Conservation (phyloP, 2,329 filamentous ascomycete genomes). For the Sporothrix protearum region DNA sequence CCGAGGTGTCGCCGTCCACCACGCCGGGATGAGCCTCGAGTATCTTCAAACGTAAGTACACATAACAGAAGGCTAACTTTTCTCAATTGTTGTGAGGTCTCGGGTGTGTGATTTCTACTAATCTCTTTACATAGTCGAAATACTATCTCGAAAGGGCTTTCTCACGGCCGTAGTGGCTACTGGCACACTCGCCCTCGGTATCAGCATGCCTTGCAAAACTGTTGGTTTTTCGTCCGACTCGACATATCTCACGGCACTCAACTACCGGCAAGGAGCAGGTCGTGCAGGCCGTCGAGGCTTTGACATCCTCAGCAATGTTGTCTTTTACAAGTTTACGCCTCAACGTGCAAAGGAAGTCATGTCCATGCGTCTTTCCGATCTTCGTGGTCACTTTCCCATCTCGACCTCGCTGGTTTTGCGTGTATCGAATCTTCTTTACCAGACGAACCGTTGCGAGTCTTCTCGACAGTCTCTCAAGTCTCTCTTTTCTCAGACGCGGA, state of each 20-base stretch:
- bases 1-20: slow-evolving; percentile 72
- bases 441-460: slow-evolving; percentile 60
- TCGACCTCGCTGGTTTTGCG: slow-evolving; percentile 70
- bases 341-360: slow-evolving; percentile 65
- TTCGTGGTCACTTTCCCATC: slow-evolving; percentile 74
- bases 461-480: slow-evolving; percentile 61
- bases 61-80: background rate
- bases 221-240: slow-evolving; percentile 74
- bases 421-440: slow-evolving; percentile 62
- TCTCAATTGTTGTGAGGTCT: slow-evolving; percentile 4
- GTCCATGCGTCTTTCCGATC: slow-evolving; percentile 67
- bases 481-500: slow-evolving; percentile 63
- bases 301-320: slow-evolving; percentile 74
- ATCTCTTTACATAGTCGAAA: slow-evolving; percentile 53
- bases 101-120: background rate
- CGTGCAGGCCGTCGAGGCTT: slow-evolving; percentile 77
- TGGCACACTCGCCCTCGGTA: slow-evolving; percentile 70
- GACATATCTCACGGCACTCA: slow-evolving; percentile 67
- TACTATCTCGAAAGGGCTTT: slow-evolving; percentile 69
- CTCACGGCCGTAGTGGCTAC: slow-evolving; percentile 70
- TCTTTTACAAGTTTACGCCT: slow-evolving; percentile 64
- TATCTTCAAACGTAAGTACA: slow-evolving; percentile 61
- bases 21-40: slow-evolving; percentile 73
- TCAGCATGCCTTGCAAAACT: slow-evolving; percentile 82
- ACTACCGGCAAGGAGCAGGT: slow-evolving; percentile 72